Conservation (phyloP, 75 land plant species). For the Pinus tabuliformis region DNA sequence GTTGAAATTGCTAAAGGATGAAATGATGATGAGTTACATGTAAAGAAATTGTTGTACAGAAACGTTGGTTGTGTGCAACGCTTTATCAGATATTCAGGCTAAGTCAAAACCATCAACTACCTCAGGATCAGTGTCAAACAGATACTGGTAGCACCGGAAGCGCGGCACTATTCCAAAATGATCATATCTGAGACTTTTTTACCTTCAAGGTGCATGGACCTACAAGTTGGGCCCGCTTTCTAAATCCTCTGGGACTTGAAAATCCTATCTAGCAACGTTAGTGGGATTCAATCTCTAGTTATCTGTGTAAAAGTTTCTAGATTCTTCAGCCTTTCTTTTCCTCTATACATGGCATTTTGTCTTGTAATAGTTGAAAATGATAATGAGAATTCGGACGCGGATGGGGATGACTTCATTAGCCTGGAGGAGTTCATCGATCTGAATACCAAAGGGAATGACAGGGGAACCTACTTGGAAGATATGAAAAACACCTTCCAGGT, state of each 20-base stretch:
- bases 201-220: neutral
- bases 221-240: neutral
- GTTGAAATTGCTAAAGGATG: too few species aligned
- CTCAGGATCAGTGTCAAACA: neutral
- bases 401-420: constrained; percentile 50
- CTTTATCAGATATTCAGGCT: too few species aligned
- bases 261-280: neutral
- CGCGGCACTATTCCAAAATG: neutral
- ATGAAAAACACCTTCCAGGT: constrained; percentile 31
- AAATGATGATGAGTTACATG: too few species aligned
- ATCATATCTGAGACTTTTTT: neutral
- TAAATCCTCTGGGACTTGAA: neutral
- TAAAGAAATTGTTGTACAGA: too few species aligned
- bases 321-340: neutral
- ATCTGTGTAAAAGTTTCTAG: neutral
- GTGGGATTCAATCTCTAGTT: neutral
- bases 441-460: constrained; percentile 4
- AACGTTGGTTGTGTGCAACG: neutral
- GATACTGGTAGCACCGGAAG: neutral
- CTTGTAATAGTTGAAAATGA: neutral
- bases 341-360: too few species aligned
- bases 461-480: neutral
- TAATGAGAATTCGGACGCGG: constrained; percentile 16
- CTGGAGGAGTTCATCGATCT: constrained; percentile 42
- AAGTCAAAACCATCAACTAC: too few species aligned